Evolutionary conservation across 2,329 filamentous ascomycete genomes (phyloP), one percentile per base, ranked within the genome.

Genomic region (Lizonia empirigonia): DNA sequence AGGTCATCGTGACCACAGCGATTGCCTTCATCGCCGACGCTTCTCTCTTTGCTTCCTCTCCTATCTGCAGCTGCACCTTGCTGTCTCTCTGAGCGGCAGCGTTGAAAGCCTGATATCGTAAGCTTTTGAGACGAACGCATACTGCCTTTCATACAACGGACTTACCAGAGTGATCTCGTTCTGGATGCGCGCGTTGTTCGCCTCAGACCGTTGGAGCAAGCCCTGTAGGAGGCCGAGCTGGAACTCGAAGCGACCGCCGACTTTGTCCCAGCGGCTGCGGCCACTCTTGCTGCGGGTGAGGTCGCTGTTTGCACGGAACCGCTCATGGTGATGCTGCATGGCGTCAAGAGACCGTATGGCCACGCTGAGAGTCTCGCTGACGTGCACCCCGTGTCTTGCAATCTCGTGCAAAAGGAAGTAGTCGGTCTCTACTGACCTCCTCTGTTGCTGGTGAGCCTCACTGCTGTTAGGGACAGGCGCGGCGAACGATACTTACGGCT

Each of bases 1-100:
- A 65, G n/a, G 59, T 49, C 53, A 63, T 59, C 7, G 59, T 62
- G 23, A 65, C 55, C 7, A 60, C 45, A 24, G 60, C 59, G n/a
- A 65, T 64, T 2, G 55, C 52, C 32, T 56, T 60, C 62, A 64
- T 65, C 24, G 55, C 50, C 18, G 58, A 49, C 5, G 56, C 45
- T 23, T 66, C 63, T 37, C 47, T 59, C 29, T 42, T 58, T 4
- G 60, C 55, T 49, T 57, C 58, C 36, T 60, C 49, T 34, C 55
- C 60, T 46, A 63, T 61, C 9, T 30, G 55, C 41, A 59, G 23
- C 22, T 59, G 53, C 10, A 59, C 34, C 45, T 35, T 59, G 40
- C 56, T 63, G 30, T 63, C 53, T 18, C 51, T 39, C 27, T 63
- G 60, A 3, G 60, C 58, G 24, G 46, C 57, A 8, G 24, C 35